A percentile compares a stretch with the other conserved stretches of the same genome.
These are phyloP conservation scores for Candida insectorum DNA, from an alignment of 805 yeast genomes.

Conservation along the genomic window DNA sequence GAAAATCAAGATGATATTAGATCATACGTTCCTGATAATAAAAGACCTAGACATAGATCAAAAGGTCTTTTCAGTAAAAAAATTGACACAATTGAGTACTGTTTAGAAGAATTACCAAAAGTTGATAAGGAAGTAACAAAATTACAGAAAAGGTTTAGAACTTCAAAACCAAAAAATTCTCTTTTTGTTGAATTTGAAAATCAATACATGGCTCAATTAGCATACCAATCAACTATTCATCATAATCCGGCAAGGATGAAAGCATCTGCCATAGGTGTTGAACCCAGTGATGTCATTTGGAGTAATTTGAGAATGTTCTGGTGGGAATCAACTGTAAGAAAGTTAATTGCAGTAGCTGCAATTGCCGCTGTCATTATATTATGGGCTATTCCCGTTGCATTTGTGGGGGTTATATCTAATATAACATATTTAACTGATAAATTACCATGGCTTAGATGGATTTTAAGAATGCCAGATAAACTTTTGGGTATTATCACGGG, in stretches of 20 bases:
- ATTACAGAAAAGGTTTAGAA: slow-evolving; percentile 49
- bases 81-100: slow-evolving; percentile 58
- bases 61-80: slow-evolving; percentile 48
- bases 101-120: slow-evolving; percentile 54
- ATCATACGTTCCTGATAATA: slow-evolving; percentile 59
- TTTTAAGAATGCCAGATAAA: slow-evolving; percentile 65
- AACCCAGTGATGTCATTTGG: slow-evolving; percentile 66
- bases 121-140: slow-evolving; percentile 54
- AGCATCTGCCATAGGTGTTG: slow-evolving; percentile 61
- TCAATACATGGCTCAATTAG: slow-evolving; percentile 73
- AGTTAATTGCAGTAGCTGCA: slow-evolving; percentile 48
- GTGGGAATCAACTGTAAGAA: slow-evolving; percentile 70
- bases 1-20: slow-evolving; percentile 47
- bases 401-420: slow-evolving; percentile 91
- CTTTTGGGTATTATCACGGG: slow-evolving; percentile 85
- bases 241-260: slow-evolving; percentile 63
- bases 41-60: slow-evolving; percentile 58
- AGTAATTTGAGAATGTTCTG: slow-evolving; percentile 70
- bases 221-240: slow-evolving; percentile 59
- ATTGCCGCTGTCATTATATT: slow-evolving; percentile 63
- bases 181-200: slow-evolving; percentile 75
- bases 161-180: slow-evolving; percentile 66
- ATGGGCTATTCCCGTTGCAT: slow-evolving; percentile 98
- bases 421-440: slow-evolving; percentile 66
- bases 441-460: slow-evolving; percentile 72